These are phyloP conservation scores for Yamadazyma membranifaciens DNA, from an alignment of 1,139 yeast species.

Conservation along the genomic window DNA sequence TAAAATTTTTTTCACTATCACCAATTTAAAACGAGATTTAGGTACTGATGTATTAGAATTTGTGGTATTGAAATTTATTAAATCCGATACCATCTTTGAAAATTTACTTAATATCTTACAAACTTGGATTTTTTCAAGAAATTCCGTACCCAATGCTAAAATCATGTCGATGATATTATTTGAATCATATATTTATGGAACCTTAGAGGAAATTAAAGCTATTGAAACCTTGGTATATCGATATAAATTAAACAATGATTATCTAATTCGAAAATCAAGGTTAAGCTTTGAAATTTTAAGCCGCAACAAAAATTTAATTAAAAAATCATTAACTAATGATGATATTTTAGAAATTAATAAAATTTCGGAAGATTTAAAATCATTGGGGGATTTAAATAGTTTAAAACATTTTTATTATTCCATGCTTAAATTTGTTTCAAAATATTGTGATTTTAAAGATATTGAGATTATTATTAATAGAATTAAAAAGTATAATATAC, in stretches of 20 bases:
- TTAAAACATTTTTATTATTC: constrained; percentile 15
- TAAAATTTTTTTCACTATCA: constrained; percentile 17
- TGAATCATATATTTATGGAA: constrained; percentile 32
- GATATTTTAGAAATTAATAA: constrained; percentile 23
- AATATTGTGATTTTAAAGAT: constrained; percentile 20
- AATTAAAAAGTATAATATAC: constrained; percentile 25
- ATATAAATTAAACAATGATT: constrained; percentile 21
- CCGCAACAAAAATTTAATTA: constrained; percentile 25
- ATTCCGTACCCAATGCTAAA: constrained; percentile 25
- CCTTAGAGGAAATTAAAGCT: constrained; percentile 23
- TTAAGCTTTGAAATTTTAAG: constrained; percentile 26
- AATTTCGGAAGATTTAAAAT: constrained; percentile 17
- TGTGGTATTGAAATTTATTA: constrained; percentile 22
- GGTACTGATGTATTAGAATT: constrained; percentile 27
- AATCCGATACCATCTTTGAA: constrained; percentile 34
- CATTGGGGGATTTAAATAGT: constrained; percentile 11
- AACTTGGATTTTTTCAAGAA: constrained; percentile 28
- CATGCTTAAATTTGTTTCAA: constrained; percentile 15
- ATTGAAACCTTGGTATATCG: constrained; percentile 23
- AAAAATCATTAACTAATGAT: constrained; percentile 24
- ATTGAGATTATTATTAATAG: constrained; percentile 23
- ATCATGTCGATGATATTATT: constrained; percentile 27
- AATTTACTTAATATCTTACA: constrained; percentile 24
- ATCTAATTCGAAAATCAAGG: constrained; percentile 23
- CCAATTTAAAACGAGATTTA: constrained; percentile 16